Evolutionary conservation across 768 basidiomycete species (phyloP), one percentile per base, ranked within the genome.

Genomic region (Boletellus sp.): DNA sequence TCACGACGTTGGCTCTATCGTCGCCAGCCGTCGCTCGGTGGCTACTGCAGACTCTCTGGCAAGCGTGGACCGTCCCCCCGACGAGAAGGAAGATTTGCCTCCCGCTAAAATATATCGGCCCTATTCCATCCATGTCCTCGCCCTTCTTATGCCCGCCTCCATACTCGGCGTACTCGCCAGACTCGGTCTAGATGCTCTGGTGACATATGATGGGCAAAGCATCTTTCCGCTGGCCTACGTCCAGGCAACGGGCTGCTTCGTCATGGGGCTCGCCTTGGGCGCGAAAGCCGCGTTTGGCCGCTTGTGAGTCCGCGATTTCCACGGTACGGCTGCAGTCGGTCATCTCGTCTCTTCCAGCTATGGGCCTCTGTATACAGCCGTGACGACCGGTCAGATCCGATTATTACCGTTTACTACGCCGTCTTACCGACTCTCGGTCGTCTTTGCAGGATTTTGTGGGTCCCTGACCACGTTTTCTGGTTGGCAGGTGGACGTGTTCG

Each of bases 401-500:
- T 26, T 24, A 12, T 12, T 41, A 10, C 38, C 28, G 24, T 41
- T 31, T 11, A 34, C 35, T 28, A 26, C 36, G 43, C 37, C 19
- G 16, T 48, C 22, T 42, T 24, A 45, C 32, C 39, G 26, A 54
- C 45, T 33, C 38, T 26, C 28, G 13, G 28, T 33, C 22, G 33
- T 41, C 11, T 15, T 39, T 23, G 43, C 51, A 86, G 94, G 92
- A 13, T 92, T 97, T 67, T 98, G 96, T 63, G 96, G 95, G 3
- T 95, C 92, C 2, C 69, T 98, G 58, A 99, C 96, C 10, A 97
- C 94, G 2, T 98, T 98, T 73, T 96, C 94, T 15, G 80, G 85
- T 33, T 98, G 96, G 96, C 91, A 97, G 68, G 64, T 90, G 10
- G 90, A 94, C 53, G 69, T 92, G 0, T 98, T 95, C 61, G 68